These are phyloP conservation scores for Trichoderma arundinaceum DNA, from an alignment of 2,329 filamentous ascomycete species.

Conservation along the genomic window DNA sequence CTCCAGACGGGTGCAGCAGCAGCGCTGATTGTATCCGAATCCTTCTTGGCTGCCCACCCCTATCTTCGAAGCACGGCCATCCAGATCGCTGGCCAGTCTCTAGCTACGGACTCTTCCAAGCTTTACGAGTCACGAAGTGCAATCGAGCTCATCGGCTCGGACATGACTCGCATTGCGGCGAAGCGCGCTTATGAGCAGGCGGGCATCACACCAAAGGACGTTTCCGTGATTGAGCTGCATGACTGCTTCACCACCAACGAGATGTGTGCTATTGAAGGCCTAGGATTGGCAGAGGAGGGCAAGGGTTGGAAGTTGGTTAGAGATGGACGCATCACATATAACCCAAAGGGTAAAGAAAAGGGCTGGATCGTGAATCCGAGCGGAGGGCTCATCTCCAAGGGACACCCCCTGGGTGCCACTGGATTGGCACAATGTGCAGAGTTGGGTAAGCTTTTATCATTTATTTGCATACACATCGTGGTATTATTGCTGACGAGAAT, in stretches of 20 bases:
- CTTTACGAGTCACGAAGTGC: not conserved
- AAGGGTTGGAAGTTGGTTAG: slow-evolving; percentile 10
- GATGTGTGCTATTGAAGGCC: slow-evolving; percentile 3
- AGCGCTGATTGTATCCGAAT: slow-evolving; percentile 1
- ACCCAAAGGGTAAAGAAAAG: not conserved
- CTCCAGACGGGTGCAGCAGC: not conserved
- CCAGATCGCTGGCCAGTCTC: slow-evolving; percentile 14
- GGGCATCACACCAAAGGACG: slow-evolving; percentile 10
- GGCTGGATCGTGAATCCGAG: slow-evolving; percentile 20
- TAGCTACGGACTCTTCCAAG: not conserved
- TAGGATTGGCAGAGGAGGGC: not conserved
- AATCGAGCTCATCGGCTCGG: slow-evolving; percentile 2
- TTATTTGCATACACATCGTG: not conserved
- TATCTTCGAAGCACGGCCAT: slow-evolving; percentile 14
- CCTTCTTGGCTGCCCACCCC: slow-evolving; percentile 11
- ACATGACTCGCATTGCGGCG: slow-evolving; percentile 1
- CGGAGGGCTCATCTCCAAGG: slow-evolving; percentile 13
- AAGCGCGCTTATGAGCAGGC: slow-evolving; percentile 10
- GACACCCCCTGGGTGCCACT: slow-evolving; percentile 1
- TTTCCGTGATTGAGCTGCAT: slow-evolving; percentile 2
- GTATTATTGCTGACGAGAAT: not conserved
- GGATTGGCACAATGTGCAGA: slow-evolving; percentile 15
- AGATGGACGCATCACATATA: slow-evolving; percentile 9
- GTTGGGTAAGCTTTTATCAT: not conserved
- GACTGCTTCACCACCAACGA: slow-evolving; percentile 17